Evolutionary conservation across 2,329 filamentous ascomycete species (phyloP).

Genomic region (Neonectria punicea): DNA sequence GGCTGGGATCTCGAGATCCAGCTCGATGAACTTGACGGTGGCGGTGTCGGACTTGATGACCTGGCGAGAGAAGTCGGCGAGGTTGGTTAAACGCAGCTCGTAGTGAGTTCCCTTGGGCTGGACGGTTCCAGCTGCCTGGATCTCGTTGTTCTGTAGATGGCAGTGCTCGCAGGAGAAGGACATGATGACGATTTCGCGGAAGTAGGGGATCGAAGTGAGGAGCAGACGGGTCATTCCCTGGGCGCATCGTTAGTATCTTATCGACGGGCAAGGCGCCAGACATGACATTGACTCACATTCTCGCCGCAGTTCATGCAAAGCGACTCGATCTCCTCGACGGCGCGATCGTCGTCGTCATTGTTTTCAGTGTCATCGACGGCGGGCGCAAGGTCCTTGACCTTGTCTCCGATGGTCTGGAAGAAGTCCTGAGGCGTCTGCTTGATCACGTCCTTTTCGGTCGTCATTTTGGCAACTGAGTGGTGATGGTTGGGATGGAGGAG

Average conservation of each 20-base stretch:
- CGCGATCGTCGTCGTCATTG: constrained; percentile 55
- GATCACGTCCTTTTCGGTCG: constrained; percentile 52
- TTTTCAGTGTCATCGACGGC: constrained; percentile 48
- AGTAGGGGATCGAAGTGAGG: constrained; percentile 93
- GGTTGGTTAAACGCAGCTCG: constrained; percentile 78
- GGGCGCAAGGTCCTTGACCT: constrained; percentile 63
- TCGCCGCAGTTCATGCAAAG: constrained; percentile 89
- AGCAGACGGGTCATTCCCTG: constrained; percentile 88
- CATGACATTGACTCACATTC: constrained; percentile 64
- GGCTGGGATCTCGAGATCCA: constrained; percentile 92
- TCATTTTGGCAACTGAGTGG: constrained; percentile 50
- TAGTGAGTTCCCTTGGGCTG: constrained; percentile 90
- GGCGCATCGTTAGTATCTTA: constrained; percentile 27
- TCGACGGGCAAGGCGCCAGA: background rate
- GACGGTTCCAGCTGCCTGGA: constrained; percentile 91
- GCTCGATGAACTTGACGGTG: constrained; percentile 85
- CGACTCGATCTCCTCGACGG: constrained; percentile 78
- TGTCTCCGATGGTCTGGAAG: constrained; percentile 71
- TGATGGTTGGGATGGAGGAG: constrained; percentile 29
- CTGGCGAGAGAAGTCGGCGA: constrained; percentile 82
- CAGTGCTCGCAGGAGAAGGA: constrained; percentile 95
- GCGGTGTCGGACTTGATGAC: constrained; percentile 94
- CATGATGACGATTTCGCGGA: constrained; percentile 97
- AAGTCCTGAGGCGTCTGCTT: constrained; percentile 60
- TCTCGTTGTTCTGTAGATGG: constrained; percentile 88